Evolutionary conservation across 2,329 filamentous ascomycete genomes (phyloP), one percentile per base, ranked within the genome.

Genomic region (Fusarium praegraminearum): DNA sequence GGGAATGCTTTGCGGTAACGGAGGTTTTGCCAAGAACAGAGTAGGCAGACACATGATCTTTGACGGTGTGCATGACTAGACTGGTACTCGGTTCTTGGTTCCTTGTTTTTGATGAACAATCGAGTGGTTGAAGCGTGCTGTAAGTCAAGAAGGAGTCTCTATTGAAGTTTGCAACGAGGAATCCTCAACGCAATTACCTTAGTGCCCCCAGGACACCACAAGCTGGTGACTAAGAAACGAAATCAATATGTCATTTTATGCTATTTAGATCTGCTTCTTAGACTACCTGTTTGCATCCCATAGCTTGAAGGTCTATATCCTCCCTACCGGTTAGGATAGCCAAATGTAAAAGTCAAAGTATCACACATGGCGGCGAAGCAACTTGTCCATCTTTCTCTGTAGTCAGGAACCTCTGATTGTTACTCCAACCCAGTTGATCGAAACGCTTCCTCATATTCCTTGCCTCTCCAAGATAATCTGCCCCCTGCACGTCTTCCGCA

Each of bases 1-100:
- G 20, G 60, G 60, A 46, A 65, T 46, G 38, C 62, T 46, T 35
- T 59, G 60, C 60, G 51, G 47, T 18, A 15, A n/a, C 32, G 53
- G 41, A 47, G 35, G 12, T 33, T 47, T 53, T 47, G 30, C 62
- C 26, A 59, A 47, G 24, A 30, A 15, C 20, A 63, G 33, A 35
- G 22, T 33, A n/a, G 18, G 13, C 46, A 22, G 36, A 7, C 36
- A 5, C 12, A 20, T 20, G 22, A 26, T 46, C 18, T 18, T 16
- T 32, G 33, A 32, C 40, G 51, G 26, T 45, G 44, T 13, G 44
- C 3, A 4, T 20, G 1, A n/a, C 9, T 18, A 10, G 0, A n/a
- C 12, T 18, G 8, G 0, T 12, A 40, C 15, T 33, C n/a, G 24
- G 32, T 7, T 59, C 16, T 2, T 4, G 2, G 9, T 18, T 50